A percentile compares a stretch with the other conserved stretches of the same genome.
Conservation (phyloP, 345 rosid species). For the Salix caprea region DNA sequence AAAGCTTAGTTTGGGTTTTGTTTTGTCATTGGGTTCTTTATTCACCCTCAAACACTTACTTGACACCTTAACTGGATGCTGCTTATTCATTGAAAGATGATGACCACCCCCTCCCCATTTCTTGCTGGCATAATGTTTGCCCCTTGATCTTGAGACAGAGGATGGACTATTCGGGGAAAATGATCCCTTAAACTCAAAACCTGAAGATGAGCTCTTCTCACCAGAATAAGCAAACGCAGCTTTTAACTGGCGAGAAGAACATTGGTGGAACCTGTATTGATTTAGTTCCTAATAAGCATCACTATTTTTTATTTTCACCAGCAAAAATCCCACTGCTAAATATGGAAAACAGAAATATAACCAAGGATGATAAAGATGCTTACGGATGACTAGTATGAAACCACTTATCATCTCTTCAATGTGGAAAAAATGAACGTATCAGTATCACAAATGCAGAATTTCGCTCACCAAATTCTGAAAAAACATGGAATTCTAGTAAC, state of each 20-base stretch:
- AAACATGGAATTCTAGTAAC: background rate
- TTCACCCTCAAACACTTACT: slow-evolving; percentile 17
- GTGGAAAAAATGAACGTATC: background rate
- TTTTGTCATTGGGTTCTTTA: slow-evolving; percentile 17
- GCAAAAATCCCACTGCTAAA: background rate
- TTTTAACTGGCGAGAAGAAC: slow-evolving; percentile 45
- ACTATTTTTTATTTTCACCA: background rate
- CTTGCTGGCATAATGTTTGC: slow-evolving; percentile 42
- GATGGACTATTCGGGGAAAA: slow-evolving; percentile 43
- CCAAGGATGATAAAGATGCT: slow-evolving; percentile 17
- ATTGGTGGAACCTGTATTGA: slow-evolving; percentile 49
- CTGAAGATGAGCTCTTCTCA: slow-evolving; percentile 18
- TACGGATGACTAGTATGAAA: slow-evolving; percentile 47
- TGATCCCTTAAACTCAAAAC: slow-evolving; percentile 20
- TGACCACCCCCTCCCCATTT: slow-evolving; percentile 20
- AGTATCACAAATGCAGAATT: background rate
- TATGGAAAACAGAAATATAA: background rate
- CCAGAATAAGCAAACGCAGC: slow-evolving; percentile 34
- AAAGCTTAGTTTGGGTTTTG: slow-evolving; percentile 31
- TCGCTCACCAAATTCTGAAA: too few relatives aligned
- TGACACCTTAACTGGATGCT: slow-evolving; percentile 27
- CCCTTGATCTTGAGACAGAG: slow-evolving; percentile 60
- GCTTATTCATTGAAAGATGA: slow-evolving; percentile 19
- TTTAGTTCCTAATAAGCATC: slow-evolving; percentile 2
- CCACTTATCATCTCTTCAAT: slow-evolving; percentile 54